A percentile compares a stretch with the other conserved stretches of the same genome.
Evolutionary conservation across 345 rosid species (phyloP).

Genomic region (Gossypium bickii): DNA sequence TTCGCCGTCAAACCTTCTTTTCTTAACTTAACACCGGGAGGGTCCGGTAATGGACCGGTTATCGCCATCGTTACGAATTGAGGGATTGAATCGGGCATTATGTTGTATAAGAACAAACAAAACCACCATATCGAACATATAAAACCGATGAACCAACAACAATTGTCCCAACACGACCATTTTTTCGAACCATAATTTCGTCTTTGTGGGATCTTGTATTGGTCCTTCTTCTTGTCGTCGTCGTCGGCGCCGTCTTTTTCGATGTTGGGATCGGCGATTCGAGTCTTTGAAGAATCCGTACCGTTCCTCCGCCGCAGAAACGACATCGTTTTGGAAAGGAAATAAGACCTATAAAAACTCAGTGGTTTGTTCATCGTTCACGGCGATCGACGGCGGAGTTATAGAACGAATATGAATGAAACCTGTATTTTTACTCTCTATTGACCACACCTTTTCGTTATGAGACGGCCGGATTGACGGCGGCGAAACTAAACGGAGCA

Average conservation of each 20-base stretch:
- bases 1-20: slow-evolving; percentile 2
- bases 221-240: background rate
- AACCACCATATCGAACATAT: background rate
- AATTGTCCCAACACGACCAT: slow-evolving; percentile 4
- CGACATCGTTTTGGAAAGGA: slow-evolving; percentile 24
- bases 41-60: background rate
- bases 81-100: background rate
- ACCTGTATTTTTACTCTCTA: background rate
- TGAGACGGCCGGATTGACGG: background rate
- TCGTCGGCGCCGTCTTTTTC: slow-evolving; percentile 5
- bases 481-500: background rate
- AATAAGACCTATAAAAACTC: background rate
- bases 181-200: background rate
- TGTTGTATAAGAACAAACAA: background rate
- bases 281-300: slow-evolving; percentile 6
- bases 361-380: background rate
- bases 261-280: slow-evolving; percentile 3
- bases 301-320: slow-evolving; percentile 37
- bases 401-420: background rate
- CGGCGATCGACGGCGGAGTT: slow-evolving; percentile 3
- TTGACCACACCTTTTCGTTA: background rate
- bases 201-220: background rate
- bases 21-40: background rate
- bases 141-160: background rate
- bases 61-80: background rate